A percentile compares a stretch with the other conserved stretches of the same genome.
Conservation (phyloP, 2,329 filamentous ascomycete species). For the Allantophomopsis lycopodina region DNA sequence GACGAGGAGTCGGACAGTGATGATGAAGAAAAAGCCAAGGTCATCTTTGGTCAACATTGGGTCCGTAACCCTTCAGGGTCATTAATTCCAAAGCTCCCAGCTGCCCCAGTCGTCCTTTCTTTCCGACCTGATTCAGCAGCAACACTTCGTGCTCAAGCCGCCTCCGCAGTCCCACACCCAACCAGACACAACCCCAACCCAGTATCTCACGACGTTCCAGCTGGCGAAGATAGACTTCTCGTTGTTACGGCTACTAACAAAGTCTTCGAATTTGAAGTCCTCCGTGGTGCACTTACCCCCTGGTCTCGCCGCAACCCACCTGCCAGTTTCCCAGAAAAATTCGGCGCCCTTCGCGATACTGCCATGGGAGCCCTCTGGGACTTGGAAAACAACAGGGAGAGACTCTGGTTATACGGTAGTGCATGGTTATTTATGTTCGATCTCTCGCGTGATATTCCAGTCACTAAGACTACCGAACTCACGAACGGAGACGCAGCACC, state of each 20-base stretch:
- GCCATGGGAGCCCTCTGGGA: constrained; percentile 83
- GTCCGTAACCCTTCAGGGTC: constrained; percentile 55
- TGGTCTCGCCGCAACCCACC: constrained; percentile 80
- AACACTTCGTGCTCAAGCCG: constrained; percentile 24
- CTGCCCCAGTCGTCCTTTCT: constrained; percentile 51
- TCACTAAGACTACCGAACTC: neutral
- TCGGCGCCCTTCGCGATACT: constrained; percentile 61
- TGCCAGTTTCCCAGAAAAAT: constrained; percentile 59
- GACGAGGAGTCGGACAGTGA: constrained; percentile 24
- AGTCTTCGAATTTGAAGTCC: constrained; percentile 66
- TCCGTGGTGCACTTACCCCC: constrained; percentile 62
- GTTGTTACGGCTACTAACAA: constrained; percentile 51
- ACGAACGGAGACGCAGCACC: constrained; percentile 5
- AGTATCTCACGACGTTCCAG: constrained; percentile 34
- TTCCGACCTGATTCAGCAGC: constrained; percentile 36
- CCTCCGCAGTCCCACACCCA: constrained; percentile 21
- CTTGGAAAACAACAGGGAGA: constrained; percentile 34
- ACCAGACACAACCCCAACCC: constrained; percentile 15
- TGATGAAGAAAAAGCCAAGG: constrained; percentile 29
- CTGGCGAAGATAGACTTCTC: constrained; percentile 37
- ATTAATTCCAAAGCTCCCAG: constrained; percentile 54
- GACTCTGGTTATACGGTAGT: constrained; percentile 79
- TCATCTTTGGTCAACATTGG: constrained; percentile 56
- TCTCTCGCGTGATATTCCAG: constrained; percentile 51
- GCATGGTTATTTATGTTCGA: constrained; percentile 91